Evolutionary conservation across 306 rosid genomes (phyloP).

Genomic region (Casuarina equisetifolia): DNA sequence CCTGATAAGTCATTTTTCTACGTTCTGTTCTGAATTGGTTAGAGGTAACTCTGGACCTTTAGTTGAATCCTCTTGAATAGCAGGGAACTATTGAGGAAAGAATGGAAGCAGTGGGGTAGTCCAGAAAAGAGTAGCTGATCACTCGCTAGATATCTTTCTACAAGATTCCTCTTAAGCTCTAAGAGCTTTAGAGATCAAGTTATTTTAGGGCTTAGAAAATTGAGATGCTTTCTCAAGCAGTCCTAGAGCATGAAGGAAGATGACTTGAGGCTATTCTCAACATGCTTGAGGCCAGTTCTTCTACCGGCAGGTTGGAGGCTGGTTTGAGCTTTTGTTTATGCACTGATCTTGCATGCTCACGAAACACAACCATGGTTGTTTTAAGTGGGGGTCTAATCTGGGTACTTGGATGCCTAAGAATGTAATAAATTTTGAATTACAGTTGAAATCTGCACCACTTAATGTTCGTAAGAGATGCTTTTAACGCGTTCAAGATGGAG

Average conservation of each 20-base stretch:
- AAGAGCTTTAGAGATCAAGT: constrained; percentile 8
- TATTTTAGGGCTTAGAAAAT: too few species aligned
- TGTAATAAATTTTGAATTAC: background rate
- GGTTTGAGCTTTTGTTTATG: background rate
- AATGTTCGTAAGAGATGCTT: background rate
- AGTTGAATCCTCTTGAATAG: constrained; percentile 23
- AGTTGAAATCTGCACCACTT: background rate
- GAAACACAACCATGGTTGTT: background rate
- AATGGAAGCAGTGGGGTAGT: constrained; percentile 76
- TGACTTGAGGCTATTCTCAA: background rate
- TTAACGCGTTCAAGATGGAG: background rate
- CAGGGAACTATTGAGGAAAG: constrained; percentile 95
- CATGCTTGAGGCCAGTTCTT: background rate
- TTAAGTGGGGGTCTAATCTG: background rate
- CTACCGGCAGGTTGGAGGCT: background rate
- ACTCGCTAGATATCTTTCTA: background rate
- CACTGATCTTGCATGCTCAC: background rate
- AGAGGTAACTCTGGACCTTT: background rate
- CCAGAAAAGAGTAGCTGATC: constrained; percentile 13
- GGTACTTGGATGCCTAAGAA: background rate
- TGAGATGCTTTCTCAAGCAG: background rate
- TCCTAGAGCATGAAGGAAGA: constrained; percentile 5
- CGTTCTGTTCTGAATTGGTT: constrained; percentile 5
- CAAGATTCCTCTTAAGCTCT: background rate
- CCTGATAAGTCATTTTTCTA: constrained; percentile 19